These are phyloP conservation scores for Earliella scabrosa DNA, from an alignment of 1,284 basidiomycete genomes.

Conservation along the genomic window DNA sequence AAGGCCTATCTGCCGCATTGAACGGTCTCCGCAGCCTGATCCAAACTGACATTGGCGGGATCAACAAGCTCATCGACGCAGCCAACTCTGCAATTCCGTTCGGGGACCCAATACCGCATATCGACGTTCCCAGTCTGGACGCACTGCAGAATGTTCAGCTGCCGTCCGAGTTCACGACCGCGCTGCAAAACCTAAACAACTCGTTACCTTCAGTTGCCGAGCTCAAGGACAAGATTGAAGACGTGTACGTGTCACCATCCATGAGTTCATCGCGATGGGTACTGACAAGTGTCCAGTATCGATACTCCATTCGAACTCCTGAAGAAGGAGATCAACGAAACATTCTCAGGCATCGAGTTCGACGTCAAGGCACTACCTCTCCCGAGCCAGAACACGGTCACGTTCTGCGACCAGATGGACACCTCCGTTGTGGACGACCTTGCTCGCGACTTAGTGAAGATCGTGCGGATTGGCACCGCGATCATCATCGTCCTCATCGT, in stretches of 20 bases:
- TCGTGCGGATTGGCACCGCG: constrained; percentile 77
- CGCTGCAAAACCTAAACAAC: constrained; percentile 76
- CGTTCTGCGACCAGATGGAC: constrained; percentile 80
- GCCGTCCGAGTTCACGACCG: constrained; percentile 78
- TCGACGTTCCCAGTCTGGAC: constrained; percentile 74
- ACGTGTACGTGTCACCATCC: constrained; percentile 60
- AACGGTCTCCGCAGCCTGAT: constrained; percentile 66
- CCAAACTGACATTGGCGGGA: constrained; percentile 68
- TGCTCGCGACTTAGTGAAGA: constrained; percentile 73
- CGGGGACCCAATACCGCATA: constrained; percentile 58
- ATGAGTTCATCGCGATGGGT: neutral
- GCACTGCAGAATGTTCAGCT: constrained; percentile 81
- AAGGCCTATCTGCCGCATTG: constrained; percentile 66
- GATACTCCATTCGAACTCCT: constrained; percentile 86
- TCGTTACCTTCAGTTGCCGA: constrained; percentile 83
- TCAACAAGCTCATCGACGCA: constrained; percentile 69
- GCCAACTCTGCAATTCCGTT: constrained; percentile 75
- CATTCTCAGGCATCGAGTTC: constrained; percentile 73
- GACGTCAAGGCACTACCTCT: constrained; percentile 75
- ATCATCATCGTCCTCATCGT: constrained; percentile 68
- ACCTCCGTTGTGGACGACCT: constrained; percentile 85
- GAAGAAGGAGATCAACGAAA: constrained; percentile 87
- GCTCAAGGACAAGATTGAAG: constrained; percentile 73
- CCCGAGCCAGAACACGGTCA: constrained; percentile 64
- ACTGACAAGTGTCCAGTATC: constrained; percentile 52